Evolutionary conservation across 768 basidiomycete genomes (phyloP).

Genomic region (Panaeolus cyanescens): DNA sequence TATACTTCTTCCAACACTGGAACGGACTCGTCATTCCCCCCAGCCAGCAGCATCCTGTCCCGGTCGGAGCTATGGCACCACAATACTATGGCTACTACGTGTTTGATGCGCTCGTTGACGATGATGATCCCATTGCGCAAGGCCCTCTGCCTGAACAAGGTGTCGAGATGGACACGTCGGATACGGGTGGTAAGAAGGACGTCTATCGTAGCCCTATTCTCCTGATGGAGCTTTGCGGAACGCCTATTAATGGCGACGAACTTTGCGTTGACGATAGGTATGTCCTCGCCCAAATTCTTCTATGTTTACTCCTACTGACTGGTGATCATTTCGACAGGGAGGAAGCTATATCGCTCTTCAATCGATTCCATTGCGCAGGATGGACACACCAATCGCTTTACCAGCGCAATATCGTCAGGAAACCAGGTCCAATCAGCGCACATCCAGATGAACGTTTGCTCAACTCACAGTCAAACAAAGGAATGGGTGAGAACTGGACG

Average conservation of each 20-base stretch:
- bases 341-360: slow-evolving; percentile 42
- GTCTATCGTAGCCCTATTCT: slow-evolving; percentile 41
- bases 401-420: slow-evolving; percentile 38
- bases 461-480: slow-evolving; percentile 1
- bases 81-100: slow-evolving; percentile 68
- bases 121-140: not conserved
- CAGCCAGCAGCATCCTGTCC: slow-evolving; percentile 45
- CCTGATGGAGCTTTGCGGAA: slow-evolving; percentile 45
- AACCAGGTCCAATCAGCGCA: slow-evolving; percentile 32
- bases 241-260: slow-evolving; percentile 19
- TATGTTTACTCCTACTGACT: not conserved
- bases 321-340: slow-evolving; percentile 19
- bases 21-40: slow-evolving; percentile 46
- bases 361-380: slow-evolving; percentile 35
- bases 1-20: slow-evolving; percentile 50
- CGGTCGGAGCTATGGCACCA: slow-evolving; percentile 53
- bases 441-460: slow-evolving; percentile 11
- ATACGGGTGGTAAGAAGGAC: not conserved
- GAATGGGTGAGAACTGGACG: slow-evolving; percentile 20
- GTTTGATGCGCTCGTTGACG: slow-evolving; percentile 15
- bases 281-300: slow-evolving; percentile 3
- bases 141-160: not conserved
- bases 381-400: slow-evolving; percentile 40
- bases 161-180: not conserved
- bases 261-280: slow-evolving; percentile 41